phyloP scores from a whole-genome alignment of 169 alveolate genomes.

The Plasmodium chabaudi region DNA sequence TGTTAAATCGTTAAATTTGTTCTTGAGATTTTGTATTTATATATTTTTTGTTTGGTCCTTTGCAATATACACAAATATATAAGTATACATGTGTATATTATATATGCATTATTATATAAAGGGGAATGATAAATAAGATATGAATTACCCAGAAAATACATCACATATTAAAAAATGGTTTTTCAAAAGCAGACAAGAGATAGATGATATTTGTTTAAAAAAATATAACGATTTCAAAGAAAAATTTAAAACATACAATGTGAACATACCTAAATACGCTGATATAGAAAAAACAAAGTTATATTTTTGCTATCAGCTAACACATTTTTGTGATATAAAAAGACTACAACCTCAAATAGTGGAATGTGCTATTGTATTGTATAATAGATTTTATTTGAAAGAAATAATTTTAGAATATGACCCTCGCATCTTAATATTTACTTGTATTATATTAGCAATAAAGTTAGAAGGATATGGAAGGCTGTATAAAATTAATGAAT shows the following conservation, averaged over 20 bases:
- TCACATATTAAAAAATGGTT: constrained; percentile 68
- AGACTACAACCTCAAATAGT: constrained; percentile 45
- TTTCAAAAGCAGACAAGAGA: constrained; percentile 54
- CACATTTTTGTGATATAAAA: constrained; percentile 60
- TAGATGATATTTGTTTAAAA: constrained; percentile 54
- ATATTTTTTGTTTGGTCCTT: neutral
- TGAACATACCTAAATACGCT: constrained; percentile 58
- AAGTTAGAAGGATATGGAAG: constrained; percentile 80
- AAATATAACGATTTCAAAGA: constrained; percentile 66
- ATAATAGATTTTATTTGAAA: constrained; percentile 76
- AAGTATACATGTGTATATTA: neutral
- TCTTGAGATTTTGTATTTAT: neutral
- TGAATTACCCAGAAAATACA: constrained; percentile 73
- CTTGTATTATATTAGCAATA: constrained; percentile 80
- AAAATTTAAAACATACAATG: constrained; percentile 52
- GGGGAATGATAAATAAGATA: constrained; percentile 28
- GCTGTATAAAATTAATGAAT: constrained; percentile 55
- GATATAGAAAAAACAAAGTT: constrained; percentile 64
- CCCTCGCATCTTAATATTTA: constrained; percentile 81
- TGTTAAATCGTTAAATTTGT: neutral
- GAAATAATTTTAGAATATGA: constrained; percentile 81
- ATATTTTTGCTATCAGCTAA: constrained; percentile 52
- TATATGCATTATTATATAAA: constrained; percentile 4
- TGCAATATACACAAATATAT: neutral
- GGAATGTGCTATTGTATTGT: constrained; percentile 73